Base-by-base conservation (phyloP, 345 rosid species). In the Carallia pectinifolia region DNA sequence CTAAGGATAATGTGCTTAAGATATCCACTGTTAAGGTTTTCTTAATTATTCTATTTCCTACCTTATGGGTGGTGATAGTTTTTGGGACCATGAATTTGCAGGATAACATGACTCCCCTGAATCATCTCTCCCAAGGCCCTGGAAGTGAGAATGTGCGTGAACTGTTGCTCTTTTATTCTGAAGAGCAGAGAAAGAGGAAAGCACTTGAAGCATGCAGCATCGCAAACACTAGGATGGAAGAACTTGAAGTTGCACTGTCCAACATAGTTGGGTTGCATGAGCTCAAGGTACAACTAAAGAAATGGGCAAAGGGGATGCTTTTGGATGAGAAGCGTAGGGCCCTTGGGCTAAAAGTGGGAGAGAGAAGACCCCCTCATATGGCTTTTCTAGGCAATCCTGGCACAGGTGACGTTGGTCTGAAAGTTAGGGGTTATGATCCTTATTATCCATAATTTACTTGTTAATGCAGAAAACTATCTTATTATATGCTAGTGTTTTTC, bases 271-370 rank as follows among this genome's bases (percentile, higher is more conserved):
- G 98, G 16, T 76, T 92, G 81, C 81, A 84, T 68, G 96, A 89
- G 61, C 87, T 96, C 64, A 96, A 90, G 89, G 68, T 84, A 70
- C 99, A 95, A 72, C 84, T 95, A 60, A 82, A 96, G 69, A 95
- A 89, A 84, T 92, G 98, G 99, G 98, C 94, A 0, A 95, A 89
- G 84, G 98, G 99, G 72, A 89, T 92, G 98, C 91, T 95, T 80
- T 84, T 95, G 83, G 99, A 95, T 86, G 99, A 95, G 81, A 89
- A 90, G 83, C 90, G 99, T 37, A 82, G 82, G 74, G 92, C 98
- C 65, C 91, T 95, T 63, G 98, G 98, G 13, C 67, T 95, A 61
- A 92, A 89, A 81, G 84, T 95, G 75, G 99, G 96, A 3, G 61
- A 71, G 50, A 87, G 98, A 80, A 87, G 89, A 74, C 96, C 97